Percentiles rank a stretch among this genome's conserved stretches.
These are phyloP conservation scores for Carallia brachiata DNA, from an alignment of 345 rosid genomes.

Conservation along the genomic window DNA sequence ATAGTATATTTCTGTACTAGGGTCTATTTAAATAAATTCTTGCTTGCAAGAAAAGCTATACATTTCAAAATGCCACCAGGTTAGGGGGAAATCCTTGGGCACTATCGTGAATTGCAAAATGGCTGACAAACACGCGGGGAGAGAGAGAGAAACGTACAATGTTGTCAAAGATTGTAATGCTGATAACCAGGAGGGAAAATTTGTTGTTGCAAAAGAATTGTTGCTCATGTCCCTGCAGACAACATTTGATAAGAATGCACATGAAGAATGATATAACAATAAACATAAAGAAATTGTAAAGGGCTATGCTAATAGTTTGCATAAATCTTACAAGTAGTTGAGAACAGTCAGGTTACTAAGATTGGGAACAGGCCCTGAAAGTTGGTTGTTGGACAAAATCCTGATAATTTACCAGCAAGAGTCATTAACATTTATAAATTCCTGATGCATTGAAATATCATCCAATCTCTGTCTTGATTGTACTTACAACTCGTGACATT, in stretches of 20 bases:
- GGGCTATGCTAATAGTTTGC: neutral
- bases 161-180: slow-evolving; percentile 50
- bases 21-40: too few relatives aligned
- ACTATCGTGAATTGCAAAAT: neutral
- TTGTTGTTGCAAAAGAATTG: slow-evolving; percentile 51
- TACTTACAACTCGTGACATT: slow-evolving; percentile 65
- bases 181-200: slow-evolving; percentile 60
- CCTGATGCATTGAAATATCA: neutral
- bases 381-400: slow-evolving; percentile 62
- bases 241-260: neutral
- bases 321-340: slow-evolving; percentile 58
- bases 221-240: slow-evolving; percentile 77
- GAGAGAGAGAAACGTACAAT: slow-evolving; percentile 48
- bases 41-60: too few relatives aligned
- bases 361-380: slow-evolving; percentile 61
- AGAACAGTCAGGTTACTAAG: slow-evolving; percentile 53
- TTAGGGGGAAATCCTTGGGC: neutral
- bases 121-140: neutral
- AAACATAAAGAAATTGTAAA: neutral
- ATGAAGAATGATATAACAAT: neutral
- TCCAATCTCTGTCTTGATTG: neutral
- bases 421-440: neutral
- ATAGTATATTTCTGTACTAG: too few relatives aligned
- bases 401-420: slow-evolving; percentile 35
- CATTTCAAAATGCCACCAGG: too few relatives aligned